phyloP scores from a whole-genome alignment of 495 filamentous ascomycete species.

The Aspergillus cavernicola region DNA sequence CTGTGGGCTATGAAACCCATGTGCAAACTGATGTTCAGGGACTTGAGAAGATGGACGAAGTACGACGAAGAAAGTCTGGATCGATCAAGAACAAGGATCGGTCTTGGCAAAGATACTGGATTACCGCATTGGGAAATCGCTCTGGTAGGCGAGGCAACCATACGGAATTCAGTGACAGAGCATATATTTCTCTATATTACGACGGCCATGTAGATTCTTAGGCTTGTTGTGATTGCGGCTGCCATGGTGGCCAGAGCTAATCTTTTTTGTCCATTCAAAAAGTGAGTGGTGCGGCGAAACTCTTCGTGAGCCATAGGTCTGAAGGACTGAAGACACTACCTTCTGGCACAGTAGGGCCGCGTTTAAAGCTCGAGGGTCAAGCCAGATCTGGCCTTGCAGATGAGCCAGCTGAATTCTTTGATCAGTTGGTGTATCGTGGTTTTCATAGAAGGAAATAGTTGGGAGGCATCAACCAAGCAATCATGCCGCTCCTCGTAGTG shows the following conservation, averaged over 20 bases:
- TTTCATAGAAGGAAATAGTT: not conserved
- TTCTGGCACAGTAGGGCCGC: not conserved
- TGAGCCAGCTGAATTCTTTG: not conserved
- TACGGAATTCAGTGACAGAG: conserved; percentile 10
- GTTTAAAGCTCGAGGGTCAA: not conserved
- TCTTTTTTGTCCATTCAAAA: not conserved
- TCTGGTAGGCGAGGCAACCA: conserved; percentile 39
- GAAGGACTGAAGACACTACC: not conserved
- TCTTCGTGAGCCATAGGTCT: not conserved
- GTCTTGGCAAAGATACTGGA: conserved; percentile 40
- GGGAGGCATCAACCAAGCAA: not conserved
- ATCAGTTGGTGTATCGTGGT: not conserved
- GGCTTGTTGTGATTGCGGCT: not conserved
- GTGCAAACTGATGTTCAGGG: not conserved
- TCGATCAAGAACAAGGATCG: not conserved
- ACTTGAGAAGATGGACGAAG: not conserved
- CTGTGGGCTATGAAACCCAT: not conserved
- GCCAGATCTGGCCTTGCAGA: not conserved
- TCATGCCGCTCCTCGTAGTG: conserved; percentile 57
- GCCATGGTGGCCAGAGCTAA: not conserved
- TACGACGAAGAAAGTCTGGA: not conserved
- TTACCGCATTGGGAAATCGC: conserved; percentile 31
- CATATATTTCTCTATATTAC: not conserved
- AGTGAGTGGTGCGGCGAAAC: not conserved
- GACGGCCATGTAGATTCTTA: not conserved